A percentile compares a stretch with the other conserved stretches of the same genome.
Conservation (phyloP, 116 monocot genomes). For the Posidonia oceanica region DNA sequence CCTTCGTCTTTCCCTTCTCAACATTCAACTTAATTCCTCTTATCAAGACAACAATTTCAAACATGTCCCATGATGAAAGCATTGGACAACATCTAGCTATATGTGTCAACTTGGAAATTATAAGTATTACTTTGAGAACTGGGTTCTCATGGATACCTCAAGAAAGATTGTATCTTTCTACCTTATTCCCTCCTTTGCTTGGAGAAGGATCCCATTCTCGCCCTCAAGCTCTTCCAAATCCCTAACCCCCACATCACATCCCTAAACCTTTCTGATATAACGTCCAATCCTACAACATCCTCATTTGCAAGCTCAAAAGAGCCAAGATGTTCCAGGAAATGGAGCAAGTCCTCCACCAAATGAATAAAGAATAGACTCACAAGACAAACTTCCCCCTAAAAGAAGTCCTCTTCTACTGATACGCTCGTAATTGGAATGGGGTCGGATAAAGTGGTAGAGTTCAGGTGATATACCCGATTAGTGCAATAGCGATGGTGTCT, state of each 20-base stretch:
- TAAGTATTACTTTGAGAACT: too few species aligned
- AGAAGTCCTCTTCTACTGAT: constrained; percentile 63
- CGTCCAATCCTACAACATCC: constrained; percentile 50
- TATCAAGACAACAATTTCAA: too few species aligned
- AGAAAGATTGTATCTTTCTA: constrained; percentile 46
- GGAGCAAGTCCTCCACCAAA: constrained; percentile 54
- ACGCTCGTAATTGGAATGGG: too few species aligned
- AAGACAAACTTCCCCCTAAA: constrained; percentile 23
- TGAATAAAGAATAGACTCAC: constrained; percentile 15
- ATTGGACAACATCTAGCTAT: too few species aligned
- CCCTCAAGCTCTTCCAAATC: constrained; percentile 48
- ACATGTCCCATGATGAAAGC: too few species aligned
- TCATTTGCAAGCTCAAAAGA: constrained; percentile 59
- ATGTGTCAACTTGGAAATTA: too few species aligned
- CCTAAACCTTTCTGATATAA: constrained; percentile 36
- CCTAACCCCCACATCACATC: constrained; percentile 12
- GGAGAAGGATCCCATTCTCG: constrained; percentile 36
- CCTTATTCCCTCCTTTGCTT: constrained; percentile 46
- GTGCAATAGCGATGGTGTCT: too few species aligned
- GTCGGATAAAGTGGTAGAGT: too few species aligned
- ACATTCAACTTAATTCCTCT: too few species aligned
- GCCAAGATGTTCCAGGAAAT: constrained; percentile 54
- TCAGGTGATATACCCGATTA: too few species aligned
- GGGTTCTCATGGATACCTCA: neutral
- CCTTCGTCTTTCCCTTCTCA: too few species aligned